Base-by-base conservation (phyloP, 768 basidiomycete genomes). In the Termitomyces sp. region DNA sequence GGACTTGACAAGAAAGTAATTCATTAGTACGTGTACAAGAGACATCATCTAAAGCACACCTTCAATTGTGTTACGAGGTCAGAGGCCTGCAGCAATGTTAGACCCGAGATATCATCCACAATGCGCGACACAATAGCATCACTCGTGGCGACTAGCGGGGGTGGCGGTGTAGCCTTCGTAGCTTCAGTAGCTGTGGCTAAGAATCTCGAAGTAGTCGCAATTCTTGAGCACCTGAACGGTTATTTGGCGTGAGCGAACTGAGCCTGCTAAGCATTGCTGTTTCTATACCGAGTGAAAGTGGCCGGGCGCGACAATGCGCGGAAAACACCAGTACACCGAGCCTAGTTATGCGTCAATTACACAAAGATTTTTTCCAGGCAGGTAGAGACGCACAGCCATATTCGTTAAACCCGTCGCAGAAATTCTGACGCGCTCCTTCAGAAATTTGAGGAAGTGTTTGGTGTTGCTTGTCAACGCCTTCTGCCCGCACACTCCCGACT, bases 61-160 rank as follows among this genome's bases (percentile, higher is more conserved):
- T 99, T 99, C 67, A 99, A 81, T 34, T 88, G 78, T 1, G 91
- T 77, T 48, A 98, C 95, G 58, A 99, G 83, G 78, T 98, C 96
- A 13, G 96, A 89, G 6, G 96, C 96, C 72, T 98, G 95, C 59
- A 99, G 78, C 57, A 98, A 80, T 20, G 95, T 93, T 65, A 98
- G 73, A 22, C 79, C 75, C 6, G 94, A 91, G 65, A 99, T 98
- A 71, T 93, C 89, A 70, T 98, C 93, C 30, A 99, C 97, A 67
- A 99, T 89, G 60, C 84, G 83, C 51, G 76, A 77, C 63, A 99
- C 81, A 66, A 80, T 84, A 22, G 92, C 83, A 70, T 94, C 85
- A 24, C 75, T 69, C 16, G 80, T 71, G 18, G 67, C 61, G 24
- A 69, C 67, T 6, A 70, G 61, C 3, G 78, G 69, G 4, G 81